These are phyloP conservation scores for Parastagonospora nodorum DNA, from an alignment of 2,329 filamentous ascomycete species.

Conservation along the genomic window DNA sequence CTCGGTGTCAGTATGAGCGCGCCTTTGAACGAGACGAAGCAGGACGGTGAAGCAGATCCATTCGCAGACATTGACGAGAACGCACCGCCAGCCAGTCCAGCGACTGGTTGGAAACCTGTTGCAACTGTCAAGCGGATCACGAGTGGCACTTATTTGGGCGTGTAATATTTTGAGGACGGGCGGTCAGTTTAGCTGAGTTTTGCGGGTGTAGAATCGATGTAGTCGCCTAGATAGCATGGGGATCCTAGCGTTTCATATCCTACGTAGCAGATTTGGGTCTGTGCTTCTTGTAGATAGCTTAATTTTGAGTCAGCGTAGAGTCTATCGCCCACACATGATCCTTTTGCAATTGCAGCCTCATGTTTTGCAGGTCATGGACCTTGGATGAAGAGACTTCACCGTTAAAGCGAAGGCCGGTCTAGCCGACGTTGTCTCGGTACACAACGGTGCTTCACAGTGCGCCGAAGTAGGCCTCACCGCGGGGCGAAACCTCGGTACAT, in stretches of 20 bases:
- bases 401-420: neutral
- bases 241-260: neutral
- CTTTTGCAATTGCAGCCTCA: neutral
- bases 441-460: neutral
- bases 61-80: constrained; percentile 68
- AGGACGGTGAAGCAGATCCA: constrained; percentile 62
- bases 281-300: constrained; percentile 6
- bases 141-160: constrained; percentile 45
- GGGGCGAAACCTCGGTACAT: too few species aligned
- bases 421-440: neutral
- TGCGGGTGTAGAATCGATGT: neutral
- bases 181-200: neutral
- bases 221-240: neutral
- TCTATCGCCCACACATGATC: neutral
- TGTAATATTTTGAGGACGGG: constrained; percentile 18
- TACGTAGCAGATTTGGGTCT: neutral
- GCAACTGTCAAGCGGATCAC: constrained; percentile 42
- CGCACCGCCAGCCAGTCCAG: constrained; percentile 26
- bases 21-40: constrained; percentile 47
- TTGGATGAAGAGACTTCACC: neutral
- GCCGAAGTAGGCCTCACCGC: neutral
- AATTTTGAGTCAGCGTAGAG: neutral
- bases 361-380: neutral
- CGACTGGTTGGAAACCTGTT: constrained; percentile 40
- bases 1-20: constrained; percentile 60